Evolutionary conservation across 2,329 filamentous ascomycete species (phyloP).

Genomic region (Incumbomyces delicatus): DNA sequence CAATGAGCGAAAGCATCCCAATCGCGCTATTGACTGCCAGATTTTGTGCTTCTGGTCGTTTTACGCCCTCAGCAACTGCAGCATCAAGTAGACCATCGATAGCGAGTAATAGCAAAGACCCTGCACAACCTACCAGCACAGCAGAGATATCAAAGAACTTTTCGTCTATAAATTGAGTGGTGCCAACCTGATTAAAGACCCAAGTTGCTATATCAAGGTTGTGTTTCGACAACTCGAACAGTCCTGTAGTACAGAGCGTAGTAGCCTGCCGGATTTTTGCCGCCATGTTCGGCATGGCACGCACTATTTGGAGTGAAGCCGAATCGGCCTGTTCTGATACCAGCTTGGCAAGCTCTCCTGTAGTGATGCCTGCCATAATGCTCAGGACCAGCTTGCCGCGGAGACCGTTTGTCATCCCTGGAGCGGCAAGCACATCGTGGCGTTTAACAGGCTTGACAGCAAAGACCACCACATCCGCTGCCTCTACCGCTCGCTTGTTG

Average conservation of each 20-base stretch:
- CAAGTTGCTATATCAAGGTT: conserved; percentile 36
- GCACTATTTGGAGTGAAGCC: conserved; percentile 27
- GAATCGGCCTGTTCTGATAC: conserved; percentile 2
- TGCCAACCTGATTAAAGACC: conserved; percentile 29
- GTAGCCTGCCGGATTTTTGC: conserved; percentile 36
- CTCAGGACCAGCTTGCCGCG: conserved; percentile 42
- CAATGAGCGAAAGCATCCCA: conserved; percentile 13
- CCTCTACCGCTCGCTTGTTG: not conserved
- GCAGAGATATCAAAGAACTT: conserved; percentile 48
- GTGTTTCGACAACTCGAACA: conserved; percentile 32
- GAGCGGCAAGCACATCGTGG: conserved; percentile 27
- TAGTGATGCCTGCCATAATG: conserved; percentile 42
- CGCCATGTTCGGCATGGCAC: conserved; percentile 38
- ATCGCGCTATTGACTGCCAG: conserved; percentile 11
- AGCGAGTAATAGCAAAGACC: conserved; percentile 25
- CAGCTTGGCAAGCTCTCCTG: conserved; percentile 28
- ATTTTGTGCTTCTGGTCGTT: conserved; percentile 33
- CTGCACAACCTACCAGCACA: conserved; percentile 37
- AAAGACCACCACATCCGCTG: conserved; percentile 37
- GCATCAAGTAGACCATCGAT: conserved; percentile 44
- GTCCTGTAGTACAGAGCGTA: conserved; percentile 41
- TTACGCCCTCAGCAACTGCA: conserved; percentile 43
- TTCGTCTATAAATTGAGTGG: conserved; percentile 42
- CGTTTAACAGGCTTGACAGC: conserved; percentile 40
- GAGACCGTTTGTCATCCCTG: conserved; percentile 31